Evolutionary conservation across 495 filamentous ascomycete species (phyloP).

Genomic region (Hyphodiscus hymeniophilus): DNA sequence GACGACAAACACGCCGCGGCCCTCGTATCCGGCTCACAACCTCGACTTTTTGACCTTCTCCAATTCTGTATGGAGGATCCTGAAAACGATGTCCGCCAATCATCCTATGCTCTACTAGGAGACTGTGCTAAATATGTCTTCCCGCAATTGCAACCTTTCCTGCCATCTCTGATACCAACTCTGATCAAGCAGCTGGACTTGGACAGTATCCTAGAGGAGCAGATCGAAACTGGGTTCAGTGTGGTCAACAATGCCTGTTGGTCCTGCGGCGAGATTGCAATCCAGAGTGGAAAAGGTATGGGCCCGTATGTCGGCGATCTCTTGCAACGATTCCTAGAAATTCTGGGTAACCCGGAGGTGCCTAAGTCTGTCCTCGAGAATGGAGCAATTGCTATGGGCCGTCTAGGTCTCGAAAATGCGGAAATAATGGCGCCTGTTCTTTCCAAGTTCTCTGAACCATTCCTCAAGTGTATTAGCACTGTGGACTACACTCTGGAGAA

Average conservation of each 20-base stretch:
- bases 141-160: conserved; percentile 64
- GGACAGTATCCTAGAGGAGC: conserved; percentile 62
- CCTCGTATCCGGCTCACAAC: conserved; percentile 65
- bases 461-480: conserved; percentile 72
- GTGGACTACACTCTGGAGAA: conserved; percentile 92
- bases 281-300: conserved; percentile 66
- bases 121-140: conserved; percentile 97
- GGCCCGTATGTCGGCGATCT: conserved; percentile 68
- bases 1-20: conserved; percentile 63
- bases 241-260: conserved; percentile 98
- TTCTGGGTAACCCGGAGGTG: conserved; percentile 74
- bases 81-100: conserved; percentile 90
- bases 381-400: conserved; percentile 85
- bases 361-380: conserved; percentile 93
- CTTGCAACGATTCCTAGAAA: conserved; percentile 63
- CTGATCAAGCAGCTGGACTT: conserved; percentile 84
- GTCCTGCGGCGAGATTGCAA: conserved; percentile 89
- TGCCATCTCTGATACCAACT: conserved; percentile 65
- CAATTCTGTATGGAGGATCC: conserved; percentile 88
- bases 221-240: conserved; percentile 70
- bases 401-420: conserved; percentile 76
- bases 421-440: conserved; percentile 73
- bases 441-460: conserved; percentile 69
- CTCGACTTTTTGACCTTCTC: conserved; percentile 82
- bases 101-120: conserved; percentile 88